Base-by-base conservation (phyloP, 2,329 filamentous ascomycete genomes). In the Graphilbum fragrans region DNA sequence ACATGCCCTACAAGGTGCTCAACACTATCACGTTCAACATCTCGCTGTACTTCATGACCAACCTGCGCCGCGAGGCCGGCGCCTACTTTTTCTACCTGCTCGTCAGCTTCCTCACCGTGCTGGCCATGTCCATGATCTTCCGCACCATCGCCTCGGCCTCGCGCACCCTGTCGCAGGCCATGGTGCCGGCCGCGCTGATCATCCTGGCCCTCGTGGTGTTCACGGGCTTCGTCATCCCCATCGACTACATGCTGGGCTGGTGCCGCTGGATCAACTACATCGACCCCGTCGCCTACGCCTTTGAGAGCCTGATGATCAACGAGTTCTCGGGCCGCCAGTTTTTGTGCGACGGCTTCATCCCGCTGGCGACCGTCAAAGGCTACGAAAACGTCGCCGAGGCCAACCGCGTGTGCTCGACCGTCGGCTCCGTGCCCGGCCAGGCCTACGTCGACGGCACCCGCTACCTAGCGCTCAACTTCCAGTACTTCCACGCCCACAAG, bases 71-170 rank as follows among this genome's bases (percentile, higher is more conserved):
- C 40, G 77, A 82, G 47, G 66, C 83, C 0, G 82, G 80, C 2
- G 62, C 79, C 1, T 94, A 92, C 67, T 94, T 94, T 69, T 82
- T 86, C 63, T 94, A 86, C 70, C 60, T 86, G 44, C 66, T 94
- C 40, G 73, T 90, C 54, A 81, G 77, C 3, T 86, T 90, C 61
- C 57, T 72, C 44, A 78, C 77, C 1, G 84, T 84, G 1, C 51
- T 94, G 53, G 70, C 74, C 48, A 92, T 92, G 83, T 87, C 82
- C 37, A 88, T 86, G 78, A 72, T 90, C 47, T 93, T 93, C 72
- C 75, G 86, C 38, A 82, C 77, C 7, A 84, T 93, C 48, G 86
- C 74, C n/a, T 80, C 83, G 1, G 64, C 80, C 2, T 87, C 86
- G 4, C 70, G 82, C 38, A 84, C 82, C 0, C 63, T 82, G 12